Conservation (phyloP, 805 yeast genomes). For the Spathaspora arborariae region DNA sequence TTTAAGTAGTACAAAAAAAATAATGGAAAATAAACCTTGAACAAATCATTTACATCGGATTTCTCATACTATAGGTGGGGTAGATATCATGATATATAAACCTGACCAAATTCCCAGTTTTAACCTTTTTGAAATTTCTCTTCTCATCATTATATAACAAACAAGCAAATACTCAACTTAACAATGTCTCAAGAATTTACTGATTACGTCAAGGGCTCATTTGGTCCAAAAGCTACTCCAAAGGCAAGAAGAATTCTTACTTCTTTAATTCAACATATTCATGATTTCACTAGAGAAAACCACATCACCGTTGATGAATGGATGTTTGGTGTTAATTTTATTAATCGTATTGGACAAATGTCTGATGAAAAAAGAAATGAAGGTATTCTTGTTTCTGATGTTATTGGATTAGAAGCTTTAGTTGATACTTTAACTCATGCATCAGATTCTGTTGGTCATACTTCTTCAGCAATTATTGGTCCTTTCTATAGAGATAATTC, state of each 20-base stretch:
- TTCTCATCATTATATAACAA: not conserved
- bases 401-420: constrained; percentile 27
- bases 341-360: constrained; percentile 30
- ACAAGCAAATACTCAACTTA: not conserved
- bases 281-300: constrained; percentile 33
- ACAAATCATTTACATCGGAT: not conserved
- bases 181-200: constrained; percentile 24
- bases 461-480: constrained; percentile 29
- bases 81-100: not conserved
- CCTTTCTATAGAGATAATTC: constrained; percentile 32
- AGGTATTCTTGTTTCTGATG: constrained; percentile 31
- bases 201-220: constrained; percentile 20
- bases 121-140: not conserved
- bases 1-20: not conserved
- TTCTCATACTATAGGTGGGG: not conserved
- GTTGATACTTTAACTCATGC: constrained; percentile 29
- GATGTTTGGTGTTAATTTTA: constrained; percentile 26
- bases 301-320: constrained; percentile 32
- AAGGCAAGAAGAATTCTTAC: constrained; percentile 16
- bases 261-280: constrained; percentile 30
- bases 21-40: not conserved
- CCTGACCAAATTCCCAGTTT: not conserved
- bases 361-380: constrained; percentile 27
- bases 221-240: constrained; percentile 24
- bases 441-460: constrained; percentile 14